A percentile compares a stretch with the other conserved stretches of the same genome.
Evolutionary conservation across 2,329 filamentous ascomycete species (phyloP).

Genomic region (Drechslerella dactyloides): DNA sequence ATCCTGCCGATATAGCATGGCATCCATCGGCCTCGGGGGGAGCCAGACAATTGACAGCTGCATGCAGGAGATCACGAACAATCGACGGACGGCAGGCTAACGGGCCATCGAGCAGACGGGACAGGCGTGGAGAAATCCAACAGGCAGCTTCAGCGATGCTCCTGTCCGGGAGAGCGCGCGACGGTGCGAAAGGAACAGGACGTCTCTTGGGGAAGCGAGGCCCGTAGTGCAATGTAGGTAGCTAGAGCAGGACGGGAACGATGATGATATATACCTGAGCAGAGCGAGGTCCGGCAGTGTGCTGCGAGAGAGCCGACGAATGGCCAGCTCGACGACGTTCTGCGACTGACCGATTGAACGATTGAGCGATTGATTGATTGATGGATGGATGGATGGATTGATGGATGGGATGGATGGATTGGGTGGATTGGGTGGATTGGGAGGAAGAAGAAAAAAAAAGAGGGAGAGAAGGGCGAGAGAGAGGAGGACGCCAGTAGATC

Average conservation of each 20-base stretch:
- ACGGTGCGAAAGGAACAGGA: not conserved
- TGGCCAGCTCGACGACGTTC: too few relatives aligned
- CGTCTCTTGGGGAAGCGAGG: not conserved
- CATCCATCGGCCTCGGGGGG: too few relatives aligned
- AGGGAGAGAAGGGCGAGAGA: not conserved
- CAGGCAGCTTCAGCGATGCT: not conserved
- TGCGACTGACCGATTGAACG: not conserved
- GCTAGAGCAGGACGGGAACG: not conserved
- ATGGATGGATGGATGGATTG: not conserved
- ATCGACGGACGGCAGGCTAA: too few relatives aligned
- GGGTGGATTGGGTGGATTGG: not conserved
- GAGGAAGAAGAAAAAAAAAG: slow-evolving; percentile 8
- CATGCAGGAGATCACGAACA: too few relatives aligned
- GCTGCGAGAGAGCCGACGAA: not conserved
- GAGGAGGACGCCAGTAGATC: not conserved
- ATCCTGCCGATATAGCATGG: too few relatives aligned
- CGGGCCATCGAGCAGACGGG: too few relatives aligned
- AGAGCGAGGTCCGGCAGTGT: not conserved
- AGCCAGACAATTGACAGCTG: too few relatives aligned
- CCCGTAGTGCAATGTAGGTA: too few relatives aligned
- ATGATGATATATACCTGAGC: too few relatives aligned
- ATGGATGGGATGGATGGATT: not conserved
- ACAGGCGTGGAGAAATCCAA: too few relatives aligned
- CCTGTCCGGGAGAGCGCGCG: not conserved
- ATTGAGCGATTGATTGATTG: not conserved